Percentiles rank a stretch among this genome's conserved stretches.
These are phyloP conservation scores for Vachellia pachyceras DNA, from an alignment of 306 rosid genomes.

Conservation along the genomic window DNA sequence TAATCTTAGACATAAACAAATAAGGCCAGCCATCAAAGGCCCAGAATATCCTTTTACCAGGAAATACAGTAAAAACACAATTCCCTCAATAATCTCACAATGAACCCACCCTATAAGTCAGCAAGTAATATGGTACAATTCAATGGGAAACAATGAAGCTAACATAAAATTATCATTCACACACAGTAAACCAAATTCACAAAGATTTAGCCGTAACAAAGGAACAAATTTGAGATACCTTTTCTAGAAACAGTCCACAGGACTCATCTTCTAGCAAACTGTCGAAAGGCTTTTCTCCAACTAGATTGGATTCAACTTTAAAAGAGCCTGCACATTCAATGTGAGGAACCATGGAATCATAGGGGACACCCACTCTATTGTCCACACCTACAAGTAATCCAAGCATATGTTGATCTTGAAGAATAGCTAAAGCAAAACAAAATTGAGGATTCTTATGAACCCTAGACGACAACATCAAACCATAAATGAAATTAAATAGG, in stretches of 20 bases:
- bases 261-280: constrained; percentile 46
- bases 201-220: constrained; percentile 11
- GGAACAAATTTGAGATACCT: constrained; percentile 45
- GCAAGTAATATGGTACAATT: neutral
- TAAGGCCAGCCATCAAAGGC: neutral
- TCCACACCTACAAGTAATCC: constrained; percentile 37
- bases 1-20: constrained; percentile 2
- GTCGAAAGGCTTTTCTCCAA: constrained; percentile 43
- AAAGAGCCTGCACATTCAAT: constrained; percentile 41
- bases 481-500: neutral
- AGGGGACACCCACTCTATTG: constrained; percentile 29
- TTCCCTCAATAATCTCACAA: neutral
- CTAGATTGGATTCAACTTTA: constrained; percentile 42
- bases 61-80: neutral
- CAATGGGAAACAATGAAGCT: neutral
- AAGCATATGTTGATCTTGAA: constrained; percentile 13
- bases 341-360: constrained; percentile 41
- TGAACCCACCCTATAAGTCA: neutral
- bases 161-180: neutral
- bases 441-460: neutral
- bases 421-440: constrained; percentile 18
- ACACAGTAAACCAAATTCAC: neutral
- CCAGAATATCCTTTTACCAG: neutral
- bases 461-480: neutral
- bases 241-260: constrained; percentile 42